Conservation (phyloP, 208 protist species). For the Porcisia deanei region DNA sequence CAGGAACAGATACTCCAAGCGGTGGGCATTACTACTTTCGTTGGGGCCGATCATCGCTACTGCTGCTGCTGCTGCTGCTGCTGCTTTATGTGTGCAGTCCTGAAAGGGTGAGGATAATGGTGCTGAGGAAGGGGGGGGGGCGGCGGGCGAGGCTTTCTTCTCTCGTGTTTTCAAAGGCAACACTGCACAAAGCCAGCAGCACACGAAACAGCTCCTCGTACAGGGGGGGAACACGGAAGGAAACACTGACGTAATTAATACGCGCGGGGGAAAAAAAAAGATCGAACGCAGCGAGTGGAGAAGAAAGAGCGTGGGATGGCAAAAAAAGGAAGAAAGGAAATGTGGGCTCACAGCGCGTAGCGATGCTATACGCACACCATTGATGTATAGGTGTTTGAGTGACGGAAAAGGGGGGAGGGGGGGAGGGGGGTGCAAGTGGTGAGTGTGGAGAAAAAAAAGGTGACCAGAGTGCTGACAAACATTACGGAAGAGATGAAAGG, state of each 20-base stretch:
- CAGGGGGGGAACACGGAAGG: neutral
- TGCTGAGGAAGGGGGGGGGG: neutral
- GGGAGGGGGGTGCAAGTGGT: neutral
- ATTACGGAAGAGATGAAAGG: no score
- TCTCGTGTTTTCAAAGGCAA: neutral
- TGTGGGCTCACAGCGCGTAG: neutral
- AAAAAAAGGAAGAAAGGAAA: slow-evolving; percentile 2
- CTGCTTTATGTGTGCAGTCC: no score
- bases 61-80: neutral
- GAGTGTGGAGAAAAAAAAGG: neutral
- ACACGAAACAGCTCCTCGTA: neutral
- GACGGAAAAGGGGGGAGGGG: neutral
- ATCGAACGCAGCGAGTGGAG: no score
- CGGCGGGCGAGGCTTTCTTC: neutral
- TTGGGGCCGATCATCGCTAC: slow-evolving; percentile 33
- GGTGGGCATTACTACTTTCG: slow-evolving; percentile 73
- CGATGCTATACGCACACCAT: neutral
- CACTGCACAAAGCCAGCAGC: neutral
- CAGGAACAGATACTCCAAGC: slow-evolving; percentile 88
- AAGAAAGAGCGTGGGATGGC: neutral
- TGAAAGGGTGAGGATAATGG: neutral
- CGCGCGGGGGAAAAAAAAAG: neutral
- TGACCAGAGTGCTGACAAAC: neutral
- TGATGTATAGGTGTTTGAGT: neutral
- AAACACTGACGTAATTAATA: neutral